Conservation (phyloP, 441 rosid species). For the Hypseocharis bilobata region DNA sequence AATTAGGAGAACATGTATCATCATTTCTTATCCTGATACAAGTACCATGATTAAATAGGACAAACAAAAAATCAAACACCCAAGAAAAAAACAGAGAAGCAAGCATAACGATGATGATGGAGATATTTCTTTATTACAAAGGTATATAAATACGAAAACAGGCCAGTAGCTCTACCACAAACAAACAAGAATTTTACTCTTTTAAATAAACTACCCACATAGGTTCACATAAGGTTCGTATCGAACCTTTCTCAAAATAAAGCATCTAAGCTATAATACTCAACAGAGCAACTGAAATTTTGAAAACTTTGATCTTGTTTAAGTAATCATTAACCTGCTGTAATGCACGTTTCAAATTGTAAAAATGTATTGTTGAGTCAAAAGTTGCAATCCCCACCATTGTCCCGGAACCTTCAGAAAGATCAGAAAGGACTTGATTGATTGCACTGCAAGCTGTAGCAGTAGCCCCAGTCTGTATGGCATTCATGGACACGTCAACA, state of each 20-base stretch:
- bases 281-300: neutral
- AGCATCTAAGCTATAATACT: too few species aligned
- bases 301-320: conserved; percentile 10
- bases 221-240: neutral
- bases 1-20: too few species aligned
- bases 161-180: neutral
- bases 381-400: conserved; percentile 79
- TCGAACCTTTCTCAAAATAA: neutral
- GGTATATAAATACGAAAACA: too few species aligned
- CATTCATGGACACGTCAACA: conserved; percentile 83
- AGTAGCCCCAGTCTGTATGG: conserved; percentile 82
- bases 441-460: conserved; percentile 92
- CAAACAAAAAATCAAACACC: too few species aligned
- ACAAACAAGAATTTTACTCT: neutral
- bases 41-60: too few species aligned
- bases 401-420: conserved; percentile 72
- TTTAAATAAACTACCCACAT: neutral
- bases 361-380: conserved; percentile 73
- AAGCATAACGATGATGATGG: too few species aligned
- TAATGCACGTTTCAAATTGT: conserved; percentile 58
- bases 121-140: too few species aligned
- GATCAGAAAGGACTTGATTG: conserved; percentile 70
- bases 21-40: too few species aligned
- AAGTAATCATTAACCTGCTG: conserved; percentile 33
- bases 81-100: too few species aligned